Evolutionary conservation across 176 grass and related monocot genomes (phyloP).

Genomic region (Elymus sibiricus): DNA sequence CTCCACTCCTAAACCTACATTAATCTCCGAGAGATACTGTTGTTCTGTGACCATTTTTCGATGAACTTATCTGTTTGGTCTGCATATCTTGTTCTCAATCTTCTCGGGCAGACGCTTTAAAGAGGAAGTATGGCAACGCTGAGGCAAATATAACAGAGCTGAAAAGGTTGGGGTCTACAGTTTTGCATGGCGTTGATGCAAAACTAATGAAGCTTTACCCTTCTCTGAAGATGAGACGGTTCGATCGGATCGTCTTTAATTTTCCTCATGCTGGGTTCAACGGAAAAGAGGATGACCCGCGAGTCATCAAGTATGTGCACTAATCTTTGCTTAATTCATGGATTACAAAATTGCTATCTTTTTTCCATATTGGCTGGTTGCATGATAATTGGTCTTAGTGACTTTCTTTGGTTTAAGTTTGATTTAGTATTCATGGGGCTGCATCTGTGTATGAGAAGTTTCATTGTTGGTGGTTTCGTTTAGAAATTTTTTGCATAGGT

Average conservation of each 20-base stretch:
- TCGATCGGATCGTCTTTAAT: constrained; percentile 63
- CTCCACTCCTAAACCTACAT: neutral
- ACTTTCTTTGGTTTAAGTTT: neutral
- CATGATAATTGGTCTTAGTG: neutral
- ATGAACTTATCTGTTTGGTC: neutral
- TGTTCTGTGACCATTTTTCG: neutral
- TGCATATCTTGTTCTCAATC: neutral
- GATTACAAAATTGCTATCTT: neutral
- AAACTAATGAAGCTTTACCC: constrained; percentile 44
- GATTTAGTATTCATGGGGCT: neutral
- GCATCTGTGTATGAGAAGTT: neutral
- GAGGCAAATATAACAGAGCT: constrained; percentile 39
- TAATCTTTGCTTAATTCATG: neutral
- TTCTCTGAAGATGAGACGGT: constrained; percentile 37
- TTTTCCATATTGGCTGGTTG: neutral
- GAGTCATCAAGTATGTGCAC: constrained; percentile 52
- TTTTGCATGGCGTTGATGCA: constrained; percentile 45
- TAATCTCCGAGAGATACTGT: neutral
- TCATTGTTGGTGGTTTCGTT: neutral
- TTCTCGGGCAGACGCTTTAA: constrained; percentile 17
- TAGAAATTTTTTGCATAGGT: neutral
- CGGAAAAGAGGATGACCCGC: constrained; percentile 27
- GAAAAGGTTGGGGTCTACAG: constrained; percentile 15
- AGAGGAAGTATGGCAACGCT: constrained; percentile 42
- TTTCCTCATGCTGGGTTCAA: constrained; percentile 79